Evolutionary conservation across 2,329 filamentous ascomycete genomes (phyloP).

Genomic region (Aspergillus cejpii): DNA sequence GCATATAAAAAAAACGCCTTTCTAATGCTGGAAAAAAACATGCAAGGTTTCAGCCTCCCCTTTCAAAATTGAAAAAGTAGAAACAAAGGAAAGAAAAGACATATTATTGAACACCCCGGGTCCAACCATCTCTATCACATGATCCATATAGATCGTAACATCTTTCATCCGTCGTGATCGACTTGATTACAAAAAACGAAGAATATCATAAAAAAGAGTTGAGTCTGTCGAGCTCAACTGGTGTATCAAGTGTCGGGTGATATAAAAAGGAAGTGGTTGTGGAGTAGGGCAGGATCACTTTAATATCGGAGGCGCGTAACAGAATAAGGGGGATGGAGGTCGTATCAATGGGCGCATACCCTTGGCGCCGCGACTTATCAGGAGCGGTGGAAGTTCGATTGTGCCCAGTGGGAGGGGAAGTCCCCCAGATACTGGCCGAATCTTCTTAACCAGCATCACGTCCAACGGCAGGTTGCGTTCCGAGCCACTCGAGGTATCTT

Average conservation of each 20-base stretch:
- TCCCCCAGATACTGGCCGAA: neutral
- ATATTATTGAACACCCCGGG: slow-evolving; percentile 19
- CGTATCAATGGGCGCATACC: slow-evolving; percentile 3
- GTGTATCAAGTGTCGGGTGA: slow-evolving; percentile 7
- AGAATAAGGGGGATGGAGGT: slow-evolving; percentile 6
- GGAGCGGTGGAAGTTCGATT: neutral
- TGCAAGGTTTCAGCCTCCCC: slow-evolving; percentile 16
- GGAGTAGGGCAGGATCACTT: slow-evolving; percentile 6
- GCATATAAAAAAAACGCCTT: slow-evolving; percentile 18
- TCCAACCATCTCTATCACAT: slow-evolving; percentile 37
- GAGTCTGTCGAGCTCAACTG: neutral
- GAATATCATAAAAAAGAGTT: slow-evolving; percentile 2
- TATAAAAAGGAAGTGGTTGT: slow-evolving; percentile 5
- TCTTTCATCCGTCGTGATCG: slow-evolving; percentile 34
- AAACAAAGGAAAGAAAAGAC: slow-evolving; percentile 12
- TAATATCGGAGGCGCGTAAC: slow-evolving; percentile 9
- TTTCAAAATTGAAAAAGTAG: slow-evolving; percentile 11
- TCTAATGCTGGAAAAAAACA: slow-evolving; percentile 25
- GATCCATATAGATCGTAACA: slow-evolving; percentile 39
- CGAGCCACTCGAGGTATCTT: neutral
- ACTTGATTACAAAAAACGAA: slow-evolving; percentile 21
- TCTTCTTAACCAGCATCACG: neutral
- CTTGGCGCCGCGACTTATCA: neutral
- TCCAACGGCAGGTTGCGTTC: neutral
- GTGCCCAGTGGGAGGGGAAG: neutral